Base-by-base conservation (phyloP, 108 stramenopile species). In the Fistulifera solaris region DNA sequence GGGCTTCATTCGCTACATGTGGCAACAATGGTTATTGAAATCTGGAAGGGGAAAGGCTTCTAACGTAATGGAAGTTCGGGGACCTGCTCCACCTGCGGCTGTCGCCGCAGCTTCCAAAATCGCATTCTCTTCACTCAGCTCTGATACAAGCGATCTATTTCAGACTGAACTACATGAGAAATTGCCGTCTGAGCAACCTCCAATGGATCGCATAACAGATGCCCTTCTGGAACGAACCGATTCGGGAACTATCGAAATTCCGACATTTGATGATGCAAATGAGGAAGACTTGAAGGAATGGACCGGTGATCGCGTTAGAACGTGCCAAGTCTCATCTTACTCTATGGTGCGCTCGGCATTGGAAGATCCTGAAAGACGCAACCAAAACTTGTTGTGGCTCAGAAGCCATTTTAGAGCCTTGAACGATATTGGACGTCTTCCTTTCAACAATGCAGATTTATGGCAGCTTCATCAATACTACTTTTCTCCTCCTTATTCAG, bases 1-100 rank as follows among this genome's bases (percentile, higher is more conserved):
- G 40, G 75, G 81, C 40, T 89, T 89, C 58, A 67, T 89, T 44
- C 68, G 77, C 19, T 60, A 79, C 2, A 89, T 89, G 87, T 89
- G 87, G 87, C 56, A 70, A 28, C 76, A 81, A 44, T 60, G 75
- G 63, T 58, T 62, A 21, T n/a, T 50, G 1, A 60, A 45, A 27
- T 51, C 61, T 59, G 70, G 35, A 52, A 52, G 54, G 48, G 52
- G 48, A 19, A 28, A 48, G 15, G 61, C 42, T 25, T 19, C 38
- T 19, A 46, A 19, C 38, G 16, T 31, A 2, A 12, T 38, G 48
- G 25, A 17, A 18, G 59, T 63, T 14, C 19, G 65, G 38, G 87
- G 83, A 44, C 87, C 87, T 22, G 80, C 81, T 0, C 74, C 81
- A 26, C 87, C 87, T 2, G 66, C 81, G 3, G 75, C 76, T 31